phyloP scores from a whole-genome alignment of 345 rosid species.

The Eucalyptus curtisii region DNA sequence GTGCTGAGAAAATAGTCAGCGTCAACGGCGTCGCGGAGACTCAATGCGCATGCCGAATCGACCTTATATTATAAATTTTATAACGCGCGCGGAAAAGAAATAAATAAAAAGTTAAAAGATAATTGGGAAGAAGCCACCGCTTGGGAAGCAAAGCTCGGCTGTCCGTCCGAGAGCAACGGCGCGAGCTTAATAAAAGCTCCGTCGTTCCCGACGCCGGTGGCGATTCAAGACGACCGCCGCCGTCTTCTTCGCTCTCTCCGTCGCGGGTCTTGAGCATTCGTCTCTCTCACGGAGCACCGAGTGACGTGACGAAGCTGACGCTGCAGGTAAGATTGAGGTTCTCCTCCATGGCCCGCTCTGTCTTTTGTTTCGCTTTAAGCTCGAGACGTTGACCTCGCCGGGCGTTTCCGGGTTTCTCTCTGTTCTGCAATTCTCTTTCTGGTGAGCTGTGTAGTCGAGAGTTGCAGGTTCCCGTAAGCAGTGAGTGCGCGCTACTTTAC shows the following conservation, averaged over 20 bases:
- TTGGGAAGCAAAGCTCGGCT: neutral
- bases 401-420: neutral
- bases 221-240: neutral
- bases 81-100: neutral
- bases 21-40: neutral
- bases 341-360: neutral
- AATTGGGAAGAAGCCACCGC: neutral
- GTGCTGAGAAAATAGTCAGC: neutral
- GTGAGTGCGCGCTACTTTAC: neutral
- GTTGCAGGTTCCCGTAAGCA: neutral
- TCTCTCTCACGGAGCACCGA: neutral
- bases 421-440: neutral
- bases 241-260: neutral
- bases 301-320: neutral
- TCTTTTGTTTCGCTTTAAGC: neutral
- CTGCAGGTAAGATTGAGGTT: neutral
- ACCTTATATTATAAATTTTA: neutral
- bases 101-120: neutral
- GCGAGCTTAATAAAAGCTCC: neutral
- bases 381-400: neutral
- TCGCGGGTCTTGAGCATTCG: neutral
- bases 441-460: neutral
- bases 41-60: neutral
- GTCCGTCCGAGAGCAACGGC: neutral
- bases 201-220: neutral